phyloP scores from a whole-genome alignment of 768 basidiomycete species.

The Crassisporium funariophilum region DNA sequence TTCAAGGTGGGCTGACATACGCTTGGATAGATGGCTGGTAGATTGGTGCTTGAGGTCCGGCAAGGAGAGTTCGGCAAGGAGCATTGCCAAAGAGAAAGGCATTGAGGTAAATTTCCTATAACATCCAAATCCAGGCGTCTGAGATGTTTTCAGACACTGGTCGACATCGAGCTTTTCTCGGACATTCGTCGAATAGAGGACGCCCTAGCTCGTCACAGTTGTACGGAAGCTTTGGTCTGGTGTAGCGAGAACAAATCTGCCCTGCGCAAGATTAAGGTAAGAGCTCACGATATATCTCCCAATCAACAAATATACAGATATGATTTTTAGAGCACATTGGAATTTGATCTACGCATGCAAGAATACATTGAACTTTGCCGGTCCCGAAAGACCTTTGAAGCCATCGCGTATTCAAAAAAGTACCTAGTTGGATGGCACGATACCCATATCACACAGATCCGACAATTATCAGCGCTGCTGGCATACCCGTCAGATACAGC shows the following conservation, averaged over 20 bases:
- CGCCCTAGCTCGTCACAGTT: conserved; percentile 73
- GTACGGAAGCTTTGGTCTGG: conserved; percentile 91
- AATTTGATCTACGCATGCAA: conserved; percentile 94
- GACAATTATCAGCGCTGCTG: conserved; percentile 74
- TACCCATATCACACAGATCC: conserved; percentile 77
- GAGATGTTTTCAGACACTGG: conserved; percentile 59
- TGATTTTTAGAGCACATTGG: conserved; percentile 77
- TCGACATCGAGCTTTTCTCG: conserved; percentile 89
- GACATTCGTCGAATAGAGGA: conserved; percentile 87
- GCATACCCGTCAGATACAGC: conserved; percentile 72
- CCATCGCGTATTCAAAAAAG: conserved; percentile 84
- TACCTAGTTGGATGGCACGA: conserved; percentile 82
- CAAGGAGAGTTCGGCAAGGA: conserved; percentile 73
- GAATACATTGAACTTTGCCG: conserved; percentile 94
- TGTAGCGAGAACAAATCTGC: conserved; percentile 95
- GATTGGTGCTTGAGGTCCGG: conserved; percentile 89
- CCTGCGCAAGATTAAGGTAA: conserved; percentile 87
- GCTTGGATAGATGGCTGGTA: conserved; percentile 87
- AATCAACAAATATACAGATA: conserved; percentile 1
- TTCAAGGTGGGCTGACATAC: conserved; percentile 74
- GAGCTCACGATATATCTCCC: conserved; percentile 4
- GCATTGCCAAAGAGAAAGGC: conserved; percentile 71
- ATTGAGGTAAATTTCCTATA: conserved; percentile 62
- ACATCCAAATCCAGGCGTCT: conserved; percentile 10
- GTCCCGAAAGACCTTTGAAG: conserved; percentile 61